Base-by-base conservation (phyloP, 2,329 filamentous ascomycete species). In the Gaeumannomyces tritici region DNA sequence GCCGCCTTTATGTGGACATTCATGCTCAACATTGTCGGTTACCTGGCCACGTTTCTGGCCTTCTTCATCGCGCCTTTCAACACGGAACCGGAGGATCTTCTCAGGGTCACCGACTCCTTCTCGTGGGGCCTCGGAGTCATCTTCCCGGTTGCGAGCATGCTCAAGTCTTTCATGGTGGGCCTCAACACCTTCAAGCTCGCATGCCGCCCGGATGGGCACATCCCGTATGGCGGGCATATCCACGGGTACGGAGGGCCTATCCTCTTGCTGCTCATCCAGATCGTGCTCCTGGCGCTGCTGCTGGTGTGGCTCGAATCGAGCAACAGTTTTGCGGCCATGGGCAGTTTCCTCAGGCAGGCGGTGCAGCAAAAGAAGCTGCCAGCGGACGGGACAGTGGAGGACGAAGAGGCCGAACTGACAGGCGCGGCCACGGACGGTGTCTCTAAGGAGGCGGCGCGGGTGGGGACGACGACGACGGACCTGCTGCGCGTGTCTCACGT, bases 151-250 rank as follows among this genome's bases (percentile, higher is more conserved):
- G 78, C 90, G 27, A 82, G 91, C 28, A 3, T 58, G 26, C 27
- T 58, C 26, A 58, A 58, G 64, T 81, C 90, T 0, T 74, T 97
- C 47, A 89, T 96, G 67, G 76, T 96, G 4, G 80, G 87, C 0
- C 80, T 96, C 61, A 97, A 97, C 70, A 79, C 93, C 2, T 96
- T 96, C 73, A 91, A 89, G 1, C 82, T 90, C 0, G 82, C 91
- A 2, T 97, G 93, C 71, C 80, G 84, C 42, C 86, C 82, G 29
- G 77, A 83, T 26, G 64, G 78, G n/a, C 74, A 92, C 26, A 84
- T 87, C 1, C 77, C 79, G 0, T 88, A 90, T 66, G 89, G 92
- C 0, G 88, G 85, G 8, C 84, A 81, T 6, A 84, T 96, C 42
- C 80, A 81, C 0, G 83, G 88, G 31, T 97, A 92, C 68, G 93